Evolutionary conservation across 305 asterid genomes (phyloP).

Genomic region (Plantago coronopus): DNA sequence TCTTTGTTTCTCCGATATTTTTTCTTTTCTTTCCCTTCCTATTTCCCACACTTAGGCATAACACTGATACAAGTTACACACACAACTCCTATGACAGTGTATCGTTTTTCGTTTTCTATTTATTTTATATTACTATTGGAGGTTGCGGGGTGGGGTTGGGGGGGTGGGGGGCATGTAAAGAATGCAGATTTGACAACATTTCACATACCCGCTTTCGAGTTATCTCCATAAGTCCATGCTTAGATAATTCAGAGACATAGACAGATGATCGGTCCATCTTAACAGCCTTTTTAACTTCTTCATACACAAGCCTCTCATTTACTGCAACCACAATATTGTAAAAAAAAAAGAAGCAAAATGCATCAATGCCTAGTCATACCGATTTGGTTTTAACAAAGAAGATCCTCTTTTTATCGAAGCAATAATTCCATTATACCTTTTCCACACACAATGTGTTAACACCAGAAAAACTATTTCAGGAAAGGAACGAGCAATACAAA

Average conservation of each 20-base stretch:
- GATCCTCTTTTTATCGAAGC: neutral
- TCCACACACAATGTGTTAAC: conserved; percentile 7
- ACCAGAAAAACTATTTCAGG: conserved; percentile 1
- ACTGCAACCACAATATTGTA: conserved; percentile 44
- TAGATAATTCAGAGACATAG: conserved; percentile 82
- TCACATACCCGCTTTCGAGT: conserved; percentile 82
- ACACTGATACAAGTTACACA: too few species aligned
- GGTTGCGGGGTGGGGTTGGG: too few species aligned
- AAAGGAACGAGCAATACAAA: conserved; percentile 8
- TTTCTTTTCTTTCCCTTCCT: too few species aligned
- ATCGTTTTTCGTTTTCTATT: too few species aligned
- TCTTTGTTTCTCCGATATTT: too few species aligned
- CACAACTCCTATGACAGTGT: too few species aligned
- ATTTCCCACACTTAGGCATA: too few species aligned
- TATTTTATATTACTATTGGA: too few species aligned
- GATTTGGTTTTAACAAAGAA: conserved; percentile 14
- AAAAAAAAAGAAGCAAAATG: conserved; percentile 1
- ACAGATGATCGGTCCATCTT: conserved; percentile 88
- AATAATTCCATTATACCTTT: conserved; percentile 2
- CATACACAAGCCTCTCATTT: conserved; percentile 83
- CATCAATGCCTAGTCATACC: conserved; percentile 7
- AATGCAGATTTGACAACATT: neutral
- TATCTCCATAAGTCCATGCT: conserved; percentile 95
- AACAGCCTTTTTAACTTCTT: conserved; percentile 79
- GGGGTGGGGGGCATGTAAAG: too few species aligned